Percentiles rank a stretch among this genome's conserved stretches.
Evolutionary conservation across 1,139 yeast species (phyloP).

Genomic region (Eremothecium gossypii): DNA sequence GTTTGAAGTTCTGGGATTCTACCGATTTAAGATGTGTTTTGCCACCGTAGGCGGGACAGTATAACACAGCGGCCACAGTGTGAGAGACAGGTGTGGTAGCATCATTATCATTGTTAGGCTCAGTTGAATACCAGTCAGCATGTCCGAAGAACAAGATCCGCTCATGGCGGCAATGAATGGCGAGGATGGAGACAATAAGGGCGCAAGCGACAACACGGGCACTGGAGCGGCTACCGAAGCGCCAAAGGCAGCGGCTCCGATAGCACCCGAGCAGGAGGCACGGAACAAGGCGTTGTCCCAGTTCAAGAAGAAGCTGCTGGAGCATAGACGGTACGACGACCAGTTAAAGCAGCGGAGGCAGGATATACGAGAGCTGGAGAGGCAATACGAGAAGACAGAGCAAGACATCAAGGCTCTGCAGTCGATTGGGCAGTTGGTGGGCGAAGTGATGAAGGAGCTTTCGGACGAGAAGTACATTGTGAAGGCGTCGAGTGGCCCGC

Average conservation of each 20-base stretch:
- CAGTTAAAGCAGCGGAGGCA: slow-evolving; percentile 77
- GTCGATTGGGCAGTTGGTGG: slow-evolving; percentile 95
- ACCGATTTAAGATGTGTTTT: neutral
- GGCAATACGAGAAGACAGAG: slow-evolving; percentile 85
- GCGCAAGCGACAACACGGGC: slow-evolving; percentile 9
- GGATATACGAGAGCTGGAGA: slow-evolving; percentile 75
- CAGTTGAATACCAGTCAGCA: slow-evolving; percentile 13
- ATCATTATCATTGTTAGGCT: neutral
- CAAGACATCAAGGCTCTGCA: slow-evolving; percentile 95
- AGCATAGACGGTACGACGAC: slow-evolving; percentile 93
- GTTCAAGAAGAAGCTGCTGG: slow-evolving; percentile 78
- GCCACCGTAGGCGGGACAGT: too few relatives aligned
- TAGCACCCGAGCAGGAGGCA: slow-evolving; percentile 53
- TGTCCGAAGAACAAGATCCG: slow-evolving; percentile 68
- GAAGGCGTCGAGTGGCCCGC: slow-evolving; percentile 94
- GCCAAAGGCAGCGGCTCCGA: slow-evolving; percentile 9
- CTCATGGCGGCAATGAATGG: slow-evolving; percentile 59
- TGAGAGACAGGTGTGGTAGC: too few relatives aligned
- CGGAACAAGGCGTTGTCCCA: slow-evolving; percentile 71
- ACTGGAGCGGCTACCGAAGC: slow-evolving; percentile 14
- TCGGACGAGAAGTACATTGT: slow-evolving; percentile 94
- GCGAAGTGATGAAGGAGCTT: slow-evolving; percentile 92
- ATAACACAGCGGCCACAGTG: too few relatives aligned
- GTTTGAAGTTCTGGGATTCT: neutral
- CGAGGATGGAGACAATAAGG: slow-evolving; percentile 25